Evolutionary conservation across 257 asterid genomes (phyloP).

Genomic region (Nyctanthes arbortristis): DNA sequence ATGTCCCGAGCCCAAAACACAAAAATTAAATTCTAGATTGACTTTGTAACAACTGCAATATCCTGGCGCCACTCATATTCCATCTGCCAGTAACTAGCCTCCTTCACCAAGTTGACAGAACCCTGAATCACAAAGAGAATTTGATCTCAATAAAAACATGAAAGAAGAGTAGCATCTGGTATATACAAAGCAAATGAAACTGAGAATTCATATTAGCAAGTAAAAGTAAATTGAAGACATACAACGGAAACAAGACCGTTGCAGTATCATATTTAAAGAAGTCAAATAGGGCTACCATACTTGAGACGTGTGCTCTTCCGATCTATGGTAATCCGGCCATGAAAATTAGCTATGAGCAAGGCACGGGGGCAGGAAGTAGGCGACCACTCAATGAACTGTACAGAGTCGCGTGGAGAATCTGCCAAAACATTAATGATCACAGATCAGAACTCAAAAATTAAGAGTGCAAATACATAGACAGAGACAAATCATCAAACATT

Average conservation of each 20-base stretch:
- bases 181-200: conserved; percentile 8
- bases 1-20: too few relatives aligned
- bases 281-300: conserved; percentile 43
- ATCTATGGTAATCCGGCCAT: conserved; percentile 90
- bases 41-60: conserved; percentile 95
- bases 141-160: conserved; percentile 9
- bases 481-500: conserved; percentile 11
- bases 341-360: conserved; percentile 87
- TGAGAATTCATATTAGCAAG: conserved; percentile 8
- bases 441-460: neutral
- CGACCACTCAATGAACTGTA: conserved; percentile 98
- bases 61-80: conserved; percentile 99
- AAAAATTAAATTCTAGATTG: too few relatives aligned
- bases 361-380: conserved; percentile 95
- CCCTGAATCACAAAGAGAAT: conserved; percentile 55
- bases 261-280: conserved; percentile 11
- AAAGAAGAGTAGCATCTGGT: neutral
- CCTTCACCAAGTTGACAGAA: conserved; percentile 81
- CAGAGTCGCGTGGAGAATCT: conserved; percentile 98
- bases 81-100: conserved; percentile 95
- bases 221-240: conserved; percentile 17
- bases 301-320: conserved; percentile 97
- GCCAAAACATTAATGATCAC: conserved; percentile 29
- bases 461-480: conserved; percentile 6
- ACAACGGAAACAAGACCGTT: conserved; percentile 17